Base-by-base conservation (phyloP, 1,284 basidiomycete species). In the Tilletia caries region DNA sequence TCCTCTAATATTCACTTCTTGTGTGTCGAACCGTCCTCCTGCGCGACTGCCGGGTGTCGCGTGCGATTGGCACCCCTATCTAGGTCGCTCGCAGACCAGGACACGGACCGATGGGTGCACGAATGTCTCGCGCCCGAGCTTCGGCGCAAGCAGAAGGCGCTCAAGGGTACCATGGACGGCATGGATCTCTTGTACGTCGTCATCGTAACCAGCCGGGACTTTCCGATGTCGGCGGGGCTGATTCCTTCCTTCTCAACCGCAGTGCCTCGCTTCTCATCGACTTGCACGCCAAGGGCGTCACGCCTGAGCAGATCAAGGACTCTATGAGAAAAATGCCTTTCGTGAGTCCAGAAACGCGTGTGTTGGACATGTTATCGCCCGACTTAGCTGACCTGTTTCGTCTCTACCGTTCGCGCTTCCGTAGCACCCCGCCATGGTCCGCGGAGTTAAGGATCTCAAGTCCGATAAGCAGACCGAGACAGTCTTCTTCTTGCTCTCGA, bases 401-500 rank as follows among this genome's bases (percentile, higher is more conserved):
- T 41, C 2, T 15, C 37, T 10, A 41, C 37, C 2, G 15, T 41
- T 15, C n/a, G n/a, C n/a, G n/a, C 37, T 41, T 41, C 2, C 37
- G 2, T 15, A 97, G 94, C 96, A 98, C 83, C 95, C 95, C 3
- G 95, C 93, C 2, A 97, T 98, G 93, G 88, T 90, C 72, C 91
- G 94, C 43, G 93, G 88, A n/a, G 90, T 97, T 15, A 88, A 87
- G 41, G 86, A 86, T 3, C 87, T 96, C 72, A 92, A 96, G 82
- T 85, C 86, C 1, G 86, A 87, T 27, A 60, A 54, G 23, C 66
- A 70, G 52, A 43, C 48, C 20, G 86, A 90, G 60, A 92, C 93
- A 0, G 91, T 89, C 8, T 91, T 97, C 84, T 87, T 97, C 77
- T 92, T 93, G 79, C 88, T 98, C 58, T 95, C 93, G 73, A 98